Evolutionary conservation across 768 basidiomycete species (phyloP).

Genomic region (Leccinum broughii): DNA sequence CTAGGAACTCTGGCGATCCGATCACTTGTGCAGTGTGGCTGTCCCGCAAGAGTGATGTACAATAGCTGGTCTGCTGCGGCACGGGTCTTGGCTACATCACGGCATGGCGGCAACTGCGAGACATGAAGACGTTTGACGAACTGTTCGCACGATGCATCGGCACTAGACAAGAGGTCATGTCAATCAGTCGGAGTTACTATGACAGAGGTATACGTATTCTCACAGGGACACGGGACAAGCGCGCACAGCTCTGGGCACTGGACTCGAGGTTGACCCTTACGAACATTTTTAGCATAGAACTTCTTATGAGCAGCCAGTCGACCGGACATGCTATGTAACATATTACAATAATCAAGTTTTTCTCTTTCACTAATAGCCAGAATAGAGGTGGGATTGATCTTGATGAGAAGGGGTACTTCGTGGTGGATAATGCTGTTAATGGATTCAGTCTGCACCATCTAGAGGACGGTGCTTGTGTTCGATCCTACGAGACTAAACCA

Average conservation of each 20-base stretch:
- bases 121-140: background rate
- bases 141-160: background rate
- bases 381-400: background rate
- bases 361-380: no score
- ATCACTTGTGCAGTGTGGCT: background rate
- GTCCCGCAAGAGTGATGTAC: background rate
- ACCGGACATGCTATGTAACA: background rate
- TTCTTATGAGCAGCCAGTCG: background rate
- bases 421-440: conserved; percentile 7
- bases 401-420: background rate
- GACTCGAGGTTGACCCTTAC: background rate
- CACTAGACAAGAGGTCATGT: background rate
- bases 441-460: background rate
- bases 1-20: background rate
- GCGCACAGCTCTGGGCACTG: background rate
- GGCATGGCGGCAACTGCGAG: background rate
- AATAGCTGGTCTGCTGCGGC: background rate
- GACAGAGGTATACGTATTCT: background rate
- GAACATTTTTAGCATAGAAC: background rate
- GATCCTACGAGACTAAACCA: conserved; percentile 5
- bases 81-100: background rate
- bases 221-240: background rate
- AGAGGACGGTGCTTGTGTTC: conserved; percentile 5
- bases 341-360: background rate
- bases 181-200: background rate